A percentile compares a stretch with the other conserved stretches of the same genome.
These are phyloP conservation scores for Coriaria nepalensis DNA, from an alignment of 306 rosid genomes.

Conservation along the genomic window DNA sequence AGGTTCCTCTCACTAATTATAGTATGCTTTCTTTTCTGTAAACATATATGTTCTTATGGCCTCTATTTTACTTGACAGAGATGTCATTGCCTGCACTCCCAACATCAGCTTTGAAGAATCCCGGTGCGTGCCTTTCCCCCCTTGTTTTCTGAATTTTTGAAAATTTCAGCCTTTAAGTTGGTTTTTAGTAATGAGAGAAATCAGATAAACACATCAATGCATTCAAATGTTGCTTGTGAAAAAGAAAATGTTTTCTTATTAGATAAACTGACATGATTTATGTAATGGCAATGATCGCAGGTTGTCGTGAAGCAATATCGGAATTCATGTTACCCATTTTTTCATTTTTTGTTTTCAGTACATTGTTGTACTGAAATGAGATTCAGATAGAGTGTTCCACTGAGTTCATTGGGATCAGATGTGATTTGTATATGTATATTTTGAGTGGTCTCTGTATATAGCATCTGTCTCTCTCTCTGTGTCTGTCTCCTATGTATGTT, in stretches of 20 bases:
- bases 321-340: slow-evolving; percentile 43
- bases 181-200: slow-evolving; percentile 1
- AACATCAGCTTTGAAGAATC: slow-evolving; percentile 60
- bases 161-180: background rate
- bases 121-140: slow-evolving; percentile 40
- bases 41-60: slow-evolving; percentile 1
- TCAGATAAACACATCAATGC: slow-evolving; percentile 1
- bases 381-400: too few species aligned
- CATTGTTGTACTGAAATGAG: slow-evolving; percentile 29
- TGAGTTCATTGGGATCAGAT: too few species aligned
- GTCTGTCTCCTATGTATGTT: too few species aligned
- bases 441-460: too few species aligned
- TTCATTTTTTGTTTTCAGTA: slow-evolving; percentile 57
- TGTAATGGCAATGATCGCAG: slow-evolving; percentile 41
- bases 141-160: background rate
- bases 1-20: too few species aligned
- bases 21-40: background rate
- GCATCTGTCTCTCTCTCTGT: too few species aligned
- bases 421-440: too few species aligned
- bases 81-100: slow-evolving; percentile 98
- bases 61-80: slow-evolving; percentile 41
- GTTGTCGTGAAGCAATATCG: slow-evolving; percentile 40
- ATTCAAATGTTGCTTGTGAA: background rate
- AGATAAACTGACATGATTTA: slow-evolving; percentile 11
- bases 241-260: background rate